phyloP scores from a whole-genome alignment of 495 filamentous ascomycete species.

The Penicillium steckii region DNA sequence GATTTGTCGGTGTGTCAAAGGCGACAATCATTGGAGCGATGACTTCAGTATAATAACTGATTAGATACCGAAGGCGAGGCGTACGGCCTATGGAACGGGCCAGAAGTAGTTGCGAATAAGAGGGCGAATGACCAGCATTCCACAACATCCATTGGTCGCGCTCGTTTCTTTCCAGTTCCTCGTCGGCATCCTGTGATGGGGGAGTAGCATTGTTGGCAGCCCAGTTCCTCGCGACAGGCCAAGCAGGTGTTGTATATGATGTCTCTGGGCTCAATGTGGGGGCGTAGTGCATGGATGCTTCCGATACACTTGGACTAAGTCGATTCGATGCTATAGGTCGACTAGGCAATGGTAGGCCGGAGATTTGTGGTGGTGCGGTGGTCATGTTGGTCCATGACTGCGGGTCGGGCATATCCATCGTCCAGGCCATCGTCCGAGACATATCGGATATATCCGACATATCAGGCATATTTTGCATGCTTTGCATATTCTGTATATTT shows the following conservation, averaged over 20 bases:
- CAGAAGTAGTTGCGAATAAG: conserved; percentile 43
- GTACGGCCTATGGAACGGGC: conserved; percentile 50
- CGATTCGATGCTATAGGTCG: conserved; percentile 15
- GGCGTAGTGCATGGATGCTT: conserved; percentile 16
- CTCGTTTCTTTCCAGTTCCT: conserved; percentile 20
- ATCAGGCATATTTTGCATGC: too few species aligned
- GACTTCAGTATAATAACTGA: conserved; percentile 72
- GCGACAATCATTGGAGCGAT: conserved; percentile 90
- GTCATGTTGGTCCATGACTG: conserved; percentile 22
- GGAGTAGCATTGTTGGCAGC: conserved; percentile 6
- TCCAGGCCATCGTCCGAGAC: conserved; percentile 19
- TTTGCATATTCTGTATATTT: not conserved
- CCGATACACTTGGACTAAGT: conserved; percentile 18
- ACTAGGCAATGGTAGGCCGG: conserved; percentile 22
- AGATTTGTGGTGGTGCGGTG: conserved; percentile 21
- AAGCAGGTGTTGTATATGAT: conserved; percentile 12
- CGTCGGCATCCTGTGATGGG: conserved; percentile 20
- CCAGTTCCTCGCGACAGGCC: conserved; percentile 15
- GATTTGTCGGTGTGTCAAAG: conserved; percentile 82
- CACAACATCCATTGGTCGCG: conserved; percentile 13
- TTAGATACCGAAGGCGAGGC: conserved; percentile 57
- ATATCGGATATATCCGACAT: conserved; percentile 15
- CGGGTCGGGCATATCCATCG: conserved; percentile 31
- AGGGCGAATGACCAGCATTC: conserved; percentile 35
- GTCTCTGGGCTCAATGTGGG: conserved; percentile 16